A percentile compares a stretch with the other conserved stretches of the same genome.
Evolutionary conservation across 164 flowering plant species (phyloP).

Genomic region (Euptelea pleiosperma): DNA sequence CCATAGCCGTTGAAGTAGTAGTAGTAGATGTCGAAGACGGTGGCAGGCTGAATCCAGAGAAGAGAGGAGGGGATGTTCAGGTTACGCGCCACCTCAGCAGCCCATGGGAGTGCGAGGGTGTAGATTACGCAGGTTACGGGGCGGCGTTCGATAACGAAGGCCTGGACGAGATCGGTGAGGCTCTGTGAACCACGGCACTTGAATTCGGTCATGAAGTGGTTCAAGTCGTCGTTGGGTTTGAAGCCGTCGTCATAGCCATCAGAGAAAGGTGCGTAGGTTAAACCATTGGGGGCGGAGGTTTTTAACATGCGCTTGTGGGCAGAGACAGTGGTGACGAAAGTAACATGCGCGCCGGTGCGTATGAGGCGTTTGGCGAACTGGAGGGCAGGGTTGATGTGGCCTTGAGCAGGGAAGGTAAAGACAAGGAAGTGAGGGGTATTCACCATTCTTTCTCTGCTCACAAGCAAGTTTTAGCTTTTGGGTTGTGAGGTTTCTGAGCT

Average conservation of each 20-base stretch:
- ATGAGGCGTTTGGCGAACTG: conserved; percentile 37
- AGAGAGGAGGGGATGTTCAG: conserved; percentile 27
- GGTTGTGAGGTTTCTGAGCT: too few species aligned
- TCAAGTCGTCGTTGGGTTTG: background rate
- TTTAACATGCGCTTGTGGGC: conserved; percentile 17
- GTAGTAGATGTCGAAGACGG: conserved; percentile 27
- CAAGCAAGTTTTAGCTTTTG: too few species aligned
- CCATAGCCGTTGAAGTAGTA: conserved; percentile 26
- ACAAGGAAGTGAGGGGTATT: conserved; percentile 29
- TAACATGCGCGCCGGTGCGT: conserved; percentile 23
- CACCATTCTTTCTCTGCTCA: too few species aligned
- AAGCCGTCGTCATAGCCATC: conserved; percentile 23
- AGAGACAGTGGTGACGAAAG: conserved; percentile 22
- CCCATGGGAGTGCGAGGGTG: conserved; percentile 37
- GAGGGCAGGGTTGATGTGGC: conserved; percentile 44
- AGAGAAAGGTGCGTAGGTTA: conserved; percentile 25
- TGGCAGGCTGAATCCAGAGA: conserved; percentile 38
- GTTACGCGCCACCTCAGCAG: conserved; percentile 29
- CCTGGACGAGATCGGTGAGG: conserved; percentile 10
- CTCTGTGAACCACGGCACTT: conserved; percentile 14
- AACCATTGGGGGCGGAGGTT: background rate
- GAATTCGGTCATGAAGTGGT: conserved; percentile 15
- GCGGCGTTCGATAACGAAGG: conserved; percentile 3
- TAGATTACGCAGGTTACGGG: conserved; percentile 30
- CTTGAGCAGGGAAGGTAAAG: conserved; percentile 30